These are phyloP conservation scores for Penicillium steckii DNA, from an alignment of 495 filamentous ascomycete species.

Conservation along the genomic window DNA sequence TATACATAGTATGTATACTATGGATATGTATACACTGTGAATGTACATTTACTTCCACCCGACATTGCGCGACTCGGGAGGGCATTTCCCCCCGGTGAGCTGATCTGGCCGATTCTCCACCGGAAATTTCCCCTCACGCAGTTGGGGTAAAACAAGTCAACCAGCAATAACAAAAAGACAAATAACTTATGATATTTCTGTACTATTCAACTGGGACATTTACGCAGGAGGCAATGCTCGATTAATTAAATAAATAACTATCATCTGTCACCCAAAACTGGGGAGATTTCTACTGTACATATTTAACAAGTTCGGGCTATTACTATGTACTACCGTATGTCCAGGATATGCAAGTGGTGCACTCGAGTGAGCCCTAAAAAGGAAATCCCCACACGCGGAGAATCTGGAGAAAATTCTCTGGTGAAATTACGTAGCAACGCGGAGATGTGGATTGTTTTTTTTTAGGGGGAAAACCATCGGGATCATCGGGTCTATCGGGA, in stretches of 20 bases:
- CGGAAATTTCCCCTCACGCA: constrained; percentile 35
- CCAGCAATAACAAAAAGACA: not conserved
- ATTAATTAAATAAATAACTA: no score
- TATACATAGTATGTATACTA: no score
- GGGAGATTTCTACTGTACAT: no score
- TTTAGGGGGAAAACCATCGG: not conserved
- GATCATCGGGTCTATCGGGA: constrained; percentile 6
- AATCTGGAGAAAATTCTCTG: constrained; percentile 1
- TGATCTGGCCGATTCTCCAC: constrained; percentile 26
- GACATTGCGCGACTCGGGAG: constrained; percentile 20
- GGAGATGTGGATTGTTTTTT: not conserved
- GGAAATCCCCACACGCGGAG: constrained; percentile 33
- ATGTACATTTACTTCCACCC: not conserved
- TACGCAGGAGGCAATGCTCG: no score
- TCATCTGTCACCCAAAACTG: no score
- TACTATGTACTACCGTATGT: no score
- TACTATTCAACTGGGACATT: no score
- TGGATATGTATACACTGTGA: not conserved
- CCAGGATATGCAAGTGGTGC: no score
- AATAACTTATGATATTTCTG: no score
- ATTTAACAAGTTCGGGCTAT: no score
- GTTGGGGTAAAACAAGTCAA: constrained; percentile 30
- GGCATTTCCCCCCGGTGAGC: constrained; percentile 35
- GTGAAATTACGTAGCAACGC: constrained; percentile 14
- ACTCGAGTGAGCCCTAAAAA: not conserved